Percentiles rank a stretch among this genome's conserved stretches.
Evolutionary conservation across 352 stramenopile genomes (phyloP).

Genomic region (Globisporangium cederbergense): DNA sequence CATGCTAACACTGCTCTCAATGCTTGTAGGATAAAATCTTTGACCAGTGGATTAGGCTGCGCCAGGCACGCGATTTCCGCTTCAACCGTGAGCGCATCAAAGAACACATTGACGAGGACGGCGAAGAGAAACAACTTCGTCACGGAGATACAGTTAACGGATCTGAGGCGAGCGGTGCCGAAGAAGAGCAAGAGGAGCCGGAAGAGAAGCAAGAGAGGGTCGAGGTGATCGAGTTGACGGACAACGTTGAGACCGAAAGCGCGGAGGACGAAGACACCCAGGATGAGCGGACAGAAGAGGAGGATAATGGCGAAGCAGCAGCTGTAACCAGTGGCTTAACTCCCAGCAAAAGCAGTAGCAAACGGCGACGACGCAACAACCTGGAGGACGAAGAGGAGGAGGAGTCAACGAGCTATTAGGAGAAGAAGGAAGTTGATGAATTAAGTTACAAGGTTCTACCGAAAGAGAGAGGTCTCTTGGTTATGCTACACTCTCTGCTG

Average conservation of each 20-base stretch:
- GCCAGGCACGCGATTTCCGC: conserved; percentile 48
- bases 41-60: conserved; percentile 43
- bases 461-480: not conserved
- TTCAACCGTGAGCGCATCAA: conserved; percentile 41
- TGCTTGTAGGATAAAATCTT: conserved; percentile 36
- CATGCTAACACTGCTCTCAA: not conserved
- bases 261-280: conserved; percentile 15
- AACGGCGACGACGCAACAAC: conserved; percentile 7
- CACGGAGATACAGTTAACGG: conserved; percentile 12
- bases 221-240: conserved; percentile 9
- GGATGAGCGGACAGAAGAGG: conserved; percentile 7
- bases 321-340: not conserved
- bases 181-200: conserved; percentile 9
- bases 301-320: not conserved
- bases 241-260: conserved; percentile 18
- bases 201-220: conserved; percentile 12
- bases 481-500: conserved; percentile 9
- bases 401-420: not conserved
- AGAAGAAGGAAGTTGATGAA: conserved; percentile 1
- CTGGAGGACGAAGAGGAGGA: conserved; percentile 7
- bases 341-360: not conserved
- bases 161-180: conserved; percentile 14
- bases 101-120: conserved; percentile 21
- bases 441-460: conserved; percentile 7
- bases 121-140: conserved; percentile 16